Conservation (phyloP, 1,139 yeast genomes). For the Hyphopichia wangnamkhiaoensis region DNA sequence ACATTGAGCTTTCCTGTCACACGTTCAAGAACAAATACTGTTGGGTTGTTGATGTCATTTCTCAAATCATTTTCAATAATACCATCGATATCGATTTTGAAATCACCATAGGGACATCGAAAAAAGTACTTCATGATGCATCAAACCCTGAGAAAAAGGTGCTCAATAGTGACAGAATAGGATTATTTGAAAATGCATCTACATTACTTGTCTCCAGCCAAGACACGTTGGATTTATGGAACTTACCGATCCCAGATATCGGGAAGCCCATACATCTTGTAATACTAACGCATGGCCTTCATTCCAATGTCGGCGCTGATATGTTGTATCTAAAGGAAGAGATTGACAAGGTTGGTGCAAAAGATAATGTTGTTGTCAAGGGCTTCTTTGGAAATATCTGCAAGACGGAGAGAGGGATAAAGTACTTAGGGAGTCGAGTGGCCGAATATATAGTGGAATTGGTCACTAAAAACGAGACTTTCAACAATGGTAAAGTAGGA, state of each 20-base stretch:
- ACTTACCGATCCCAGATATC: slow-evolving; percentile 46
- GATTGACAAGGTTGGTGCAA: slow-evolving; percentile 55
- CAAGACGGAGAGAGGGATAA: slow-evolving; percentile 87
- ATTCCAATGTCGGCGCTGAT: slow-evolving; percentile 87
- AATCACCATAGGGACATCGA: slow-evolving; percentile 56
- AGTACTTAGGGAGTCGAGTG: slow-evolving; percentile 78
- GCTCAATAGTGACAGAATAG: slow-evolving; percentile 31
- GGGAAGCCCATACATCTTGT: slow-evolving; percentile 67
- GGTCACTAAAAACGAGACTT: slow-evolving; percentile 39
- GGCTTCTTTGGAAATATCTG: slow-evolving; percentile 86
- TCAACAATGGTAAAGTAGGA: slow-evolving; percentile 38
- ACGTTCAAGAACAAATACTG: slow-evolving; percentile 44
- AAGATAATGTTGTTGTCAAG: slow-evolving; percentile 67
- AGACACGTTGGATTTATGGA: slow-evolving; percentile 79
- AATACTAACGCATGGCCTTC: slow-evolving; percentile 85
- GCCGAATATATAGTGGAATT: slow-evolving; percentile 75
- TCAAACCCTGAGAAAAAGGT: slow-evolving; percentile 28
- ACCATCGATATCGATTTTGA: slow-evolving; percentile 73
- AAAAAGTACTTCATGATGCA: slow-evolving; percentile 42
- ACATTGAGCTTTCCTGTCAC: slow-evolving; percentile 45
- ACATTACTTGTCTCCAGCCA: slow-evolving; percentile 44
- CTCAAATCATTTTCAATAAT: slow-evolving; percentile 78
- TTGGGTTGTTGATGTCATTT: slow-evolving; percentile 85
- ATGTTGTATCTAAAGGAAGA: slow-evolving; percentile 83
- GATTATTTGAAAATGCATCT: slow-evolving; percentile 24